Evolutionary conservation across 1,139 yeast genomes (phyloP).

Genomic region (Pichia sp.): DNA sequence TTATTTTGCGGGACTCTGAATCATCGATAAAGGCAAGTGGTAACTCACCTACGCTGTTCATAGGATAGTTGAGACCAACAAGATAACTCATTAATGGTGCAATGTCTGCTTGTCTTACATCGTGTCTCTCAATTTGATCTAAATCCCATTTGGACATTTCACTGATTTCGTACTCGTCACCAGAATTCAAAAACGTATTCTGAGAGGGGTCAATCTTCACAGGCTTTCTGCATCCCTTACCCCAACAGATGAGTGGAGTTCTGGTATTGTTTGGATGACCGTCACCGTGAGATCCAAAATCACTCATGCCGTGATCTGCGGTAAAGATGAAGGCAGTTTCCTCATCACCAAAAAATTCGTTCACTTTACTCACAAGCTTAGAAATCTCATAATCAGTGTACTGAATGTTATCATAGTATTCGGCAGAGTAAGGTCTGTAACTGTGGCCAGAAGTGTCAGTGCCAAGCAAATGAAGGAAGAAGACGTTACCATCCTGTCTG

Average conservation of each 20-base stretch:
- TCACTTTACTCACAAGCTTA: slow-evolving; percentile 56
- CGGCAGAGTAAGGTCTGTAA: slow-evolving; percentile 91
- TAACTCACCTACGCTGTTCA: slow-evolving; percentile 90
- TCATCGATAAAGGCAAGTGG: slow-evolving; percentile 72
- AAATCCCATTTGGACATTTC: slow-evolving; percentile 70
- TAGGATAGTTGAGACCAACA: slow-evolving; percentile 84
- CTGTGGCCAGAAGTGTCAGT: slow-evolving; percentile 98
- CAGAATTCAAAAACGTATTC: slow-evolving; percentile 30
- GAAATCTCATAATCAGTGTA: slow-evolving; percentile 71
- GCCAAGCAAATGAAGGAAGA: slow-evolving; percentile 86
- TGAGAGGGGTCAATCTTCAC: slow-evolving; percentile 27
- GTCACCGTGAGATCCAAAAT: slow-evolving; percentile 97
- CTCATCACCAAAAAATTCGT: slow-evolving; percentile 73
- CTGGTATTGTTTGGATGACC: slow-evolving; percentile 98
- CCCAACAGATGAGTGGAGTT: slow-evolving; percentile 97
- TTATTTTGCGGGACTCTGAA: slow-evolving; percentile 48
- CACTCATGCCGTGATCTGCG: slow-evolving; percentile 99
- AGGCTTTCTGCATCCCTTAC: slow-evolving; percentile 86
- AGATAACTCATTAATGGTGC: slow-evolving; percentile 91
- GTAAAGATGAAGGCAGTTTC: slow-evolving; percentile 89
- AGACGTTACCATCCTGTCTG: slow-evolving; percentile 72
- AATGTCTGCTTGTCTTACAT: slow-evolving; percentile 94
- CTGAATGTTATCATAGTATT: slow-evolving; percentile 85
- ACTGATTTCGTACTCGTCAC: slow-evolving; percentile 44
- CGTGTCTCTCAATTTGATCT: slow-evolving; percentile 65